Conservation (phyloP, 2,329 filamentous ascomycete species). For the Fusarium zealandicum region DNA sequence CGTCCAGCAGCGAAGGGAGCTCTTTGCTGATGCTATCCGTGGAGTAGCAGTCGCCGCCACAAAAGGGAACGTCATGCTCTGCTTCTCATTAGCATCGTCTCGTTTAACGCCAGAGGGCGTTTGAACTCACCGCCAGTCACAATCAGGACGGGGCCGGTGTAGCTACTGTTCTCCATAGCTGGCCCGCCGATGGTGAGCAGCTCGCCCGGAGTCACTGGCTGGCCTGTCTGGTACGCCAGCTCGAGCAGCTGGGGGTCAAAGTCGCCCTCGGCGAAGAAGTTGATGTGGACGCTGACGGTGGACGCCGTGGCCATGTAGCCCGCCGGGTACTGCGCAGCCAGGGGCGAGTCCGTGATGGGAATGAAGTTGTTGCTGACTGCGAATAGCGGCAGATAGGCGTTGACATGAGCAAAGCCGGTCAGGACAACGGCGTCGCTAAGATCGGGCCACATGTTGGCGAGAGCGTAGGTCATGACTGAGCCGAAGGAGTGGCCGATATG, state of each 20-base stretch:
- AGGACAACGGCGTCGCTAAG: slow-evolving; percentile 65
- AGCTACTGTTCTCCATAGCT: slow-evolving; percentile 46
- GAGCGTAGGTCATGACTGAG: slow-evolving; percentile 62
- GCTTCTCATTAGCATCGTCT: slow-evolving; percentile 14
- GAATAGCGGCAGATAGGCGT: slow-evolving; percentile 53
- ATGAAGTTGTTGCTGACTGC: slow-evolving; percentile 56
- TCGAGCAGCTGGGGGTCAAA: slow-evolving; percentile 63
- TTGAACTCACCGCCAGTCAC: slow-evolving; percentile 60
- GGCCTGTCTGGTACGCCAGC: slow-evolving; percentile 54
- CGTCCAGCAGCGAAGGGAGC: slow-evolving; percentile 53
- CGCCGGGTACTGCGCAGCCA: slow-evolving; percentile 47
- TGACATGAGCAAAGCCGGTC: slow-evolving; percentile 64
- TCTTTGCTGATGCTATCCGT: slow-evolving; percentile 49
- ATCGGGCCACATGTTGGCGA: slow-evolving; percentile 59
- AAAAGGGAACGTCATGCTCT: slow-evolving; percentile 63
- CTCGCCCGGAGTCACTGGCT: slow-evolving; percentile 66
- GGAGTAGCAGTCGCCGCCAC: slow-evolving; percentile 65
- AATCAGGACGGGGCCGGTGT: slow-evolving; percentile 63
- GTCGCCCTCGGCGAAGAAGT: slow-evolving; percentile 59
- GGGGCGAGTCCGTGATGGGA: slow-evolving; percentile 47
- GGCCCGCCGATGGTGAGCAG: slow-evolving; percentile 60
- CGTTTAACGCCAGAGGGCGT: background rate
- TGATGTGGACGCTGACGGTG: slow-evolving; percentile 57
- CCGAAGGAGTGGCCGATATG: slow-evolving; percentile 73
- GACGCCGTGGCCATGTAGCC: slow-evolving; percentile 62